phyloP scores from a whole-genome alignment of 2,329 filamentous ascomycete genomes.

The Setomelanomma holmii region DNA sequence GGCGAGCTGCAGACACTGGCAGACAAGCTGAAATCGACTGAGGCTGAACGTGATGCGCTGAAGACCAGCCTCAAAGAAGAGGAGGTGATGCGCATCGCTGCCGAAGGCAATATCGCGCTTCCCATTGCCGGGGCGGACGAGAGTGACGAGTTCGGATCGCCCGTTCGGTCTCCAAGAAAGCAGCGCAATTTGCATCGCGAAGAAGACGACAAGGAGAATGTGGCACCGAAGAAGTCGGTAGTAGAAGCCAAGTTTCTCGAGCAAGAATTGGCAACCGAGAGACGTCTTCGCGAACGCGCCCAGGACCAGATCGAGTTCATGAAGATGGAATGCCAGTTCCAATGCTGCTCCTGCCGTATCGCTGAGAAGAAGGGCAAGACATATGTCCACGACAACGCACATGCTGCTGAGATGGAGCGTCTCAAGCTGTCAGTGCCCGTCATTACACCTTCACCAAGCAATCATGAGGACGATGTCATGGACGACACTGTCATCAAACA shows the following conservation, averaged over 20 bases:
- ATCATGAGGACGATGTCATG: conserved; percentile 59
- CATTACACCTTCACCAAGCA: conserved; percentile 68
- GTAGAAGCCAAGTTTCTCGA: conserved; percentile 57
- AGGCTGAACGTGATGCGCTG: conserved; percentile 77
- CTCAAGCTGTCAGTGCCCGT: conserved; percentile 58
- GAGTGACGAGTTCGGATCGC: conserved; percentile 69
- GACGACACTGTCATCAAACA: conserved; percentile 37
- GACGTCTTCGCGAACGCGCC: conserved; percentile 69
- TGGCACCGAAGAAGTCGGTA: conserved; percentile 52
- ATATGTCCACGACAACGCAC: conserved; percentile 48
- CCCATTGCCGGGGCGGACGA: conserved; percentile 60
- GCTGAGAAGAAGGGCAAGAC: conserved; percentile 48
- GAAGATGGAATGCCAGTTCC: conserved; percentile 74
- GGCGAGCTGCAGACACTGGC: conserved; percentile 71
- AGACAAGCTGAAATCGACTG: conserved; percentile 69
- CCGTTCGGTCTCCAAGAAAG: conserved; percentile 60
- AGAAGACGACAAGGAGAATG: conserved; percentile 56
- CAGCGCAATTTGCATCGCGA: conserved; percentile 53
- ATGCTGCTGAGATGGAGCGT: conserved; percentile 44
- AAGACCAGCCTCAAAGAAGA: conserved; percentile 76
- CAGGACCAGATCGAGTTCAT: conserved; percentile 78
- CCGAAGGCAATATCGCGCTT: conserved; percentile 73
- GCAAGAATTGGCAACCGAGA: conserved; percentile 60
- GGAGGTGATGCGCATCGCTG: conserved; percentile 74
- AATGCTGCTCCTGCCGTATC: conserved; percentile 67